Percentiles rank a stretch among this genome's conserved stretches.
These are phyloP conservation scores for Chlamydomonas applanata DNA, from an alignment of 139 green algal genomes.

Conservation along the genomic window DNA sequence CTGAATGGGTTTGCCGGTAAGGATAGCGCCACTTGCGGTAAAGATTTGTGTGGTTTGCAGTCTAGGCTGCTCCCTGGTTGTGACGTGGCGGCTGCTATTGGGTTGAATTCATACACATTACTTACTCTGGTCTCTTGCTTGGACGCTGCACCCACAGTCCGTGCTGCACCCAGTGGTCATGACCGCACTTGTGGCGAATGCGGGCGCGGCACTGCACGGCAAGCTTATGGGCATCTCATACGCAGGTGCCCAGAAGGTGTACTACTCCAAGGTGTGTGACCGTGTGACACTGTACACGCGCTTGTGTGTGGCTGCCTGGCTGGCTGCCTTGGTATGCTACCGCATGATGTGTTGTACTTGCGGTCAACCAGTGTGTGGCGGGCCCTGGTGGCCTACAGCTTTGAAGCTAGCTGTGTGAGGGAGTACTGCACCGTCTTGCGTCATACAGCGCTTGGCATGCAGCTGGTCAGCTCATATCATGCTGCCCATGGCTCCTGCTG, in stretches of 20 bases:
- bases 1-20: too few relatives aligned
- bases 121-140: too few relatives aligned
- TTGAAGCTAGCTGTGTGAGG: too few relatives aligned
- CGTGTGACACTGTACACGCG: neutral
- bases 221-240: constrained; percentile 48
- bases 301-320: neutral
- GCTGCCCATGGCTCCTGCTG: too few relatives aligned
- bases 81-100: too few relatives aligned
- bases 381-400: too few relatives aligned
- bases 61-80: too few relatives aligned
- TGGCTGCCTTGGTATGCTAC: too few relatives aligned
- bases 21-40: too few relatives aligned
- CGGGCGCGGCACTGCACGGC: constrained; percentile 48
- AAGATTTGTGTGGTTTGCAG: too few relatives aligned
- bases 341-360: neutral
- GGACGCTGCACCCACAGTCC: constrained; percentile 17
- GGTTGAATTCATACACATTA: too few relatives aligned
- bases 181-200: constrained; percentile 82
- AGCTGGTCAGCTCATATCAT: neutral
- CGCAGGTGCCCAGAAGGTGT: constrained; percentile 40
- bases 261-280: constrained; percentile 13
- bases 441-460: neutral
- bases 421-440: neutral
- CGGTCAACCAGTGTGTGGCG: too few relatives aligned
- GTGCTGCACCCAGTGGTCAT: constrained; percentile 72